A percentile compares a stretch with the other conserved stretches of the same genome.
These are phyloP conservation scores for Kandelia obovata DNA, from an alignment of 345 rosid genomes.

Conservation along the genomic window DNA sequence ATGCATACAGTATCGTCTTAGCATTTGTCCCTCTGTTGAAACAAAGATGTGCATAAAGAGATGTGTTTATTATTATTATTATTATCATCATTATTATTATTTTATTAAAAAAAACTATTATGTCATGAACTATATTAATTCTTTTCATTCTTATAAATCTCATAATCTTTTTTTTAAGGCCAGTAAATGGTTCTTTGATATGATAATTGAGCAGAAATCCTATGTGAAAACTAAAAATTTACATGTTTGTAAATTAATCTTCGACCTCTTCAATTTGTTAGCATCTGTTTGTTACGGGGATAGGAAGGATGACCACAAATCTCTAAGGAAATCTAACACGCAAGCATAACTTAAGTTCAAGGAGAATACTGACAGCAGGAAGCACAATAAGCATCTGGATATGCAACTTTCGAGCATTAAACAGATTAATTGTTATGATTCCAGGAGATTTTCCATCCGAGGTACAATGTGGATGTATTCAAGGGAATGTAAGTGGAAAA, in stretches of 20 bases:
- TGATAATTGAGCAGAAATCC: no score
- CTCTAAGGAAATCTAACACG: constrained; percentile 22
- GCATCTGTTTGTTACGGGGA: background rate
- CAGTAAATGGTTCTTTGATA: no score
- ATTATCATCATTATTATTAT: no score
- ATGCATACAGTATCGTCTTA: background rate
- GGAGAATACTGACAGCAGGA: constrained; percentile 32
- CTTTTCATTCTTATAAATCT: no score
- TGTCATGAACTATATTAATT: no score
- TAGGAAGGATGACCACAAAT: constrained; percentile 18
- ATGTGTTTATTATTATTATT: no score
- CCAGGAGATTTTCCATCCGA: constrained; percentile 6
- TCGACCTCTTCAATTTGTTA: no score
- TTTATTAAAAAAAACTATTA: no score
- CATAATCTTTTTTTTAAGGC: no score
- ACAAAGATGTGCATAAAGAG: no score
- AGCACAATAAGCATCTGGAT: constrained; percentile 37
- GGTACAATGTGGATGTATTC: background rate
- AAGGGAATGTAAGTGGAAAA: background rate
- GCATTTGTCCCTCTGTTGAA: background rate
- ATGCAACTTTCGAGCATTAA: constrained; percentile 8
- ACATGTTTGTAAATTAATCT: no score
- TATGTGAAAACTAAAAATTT: no score
- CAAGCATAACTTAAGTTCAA: constrained; percentile 28
- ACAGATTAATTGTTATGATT: background rate